Base-by-base conservation (phyloP, 306 rosid species). In the Pachyrhizus erosus region DNA sequence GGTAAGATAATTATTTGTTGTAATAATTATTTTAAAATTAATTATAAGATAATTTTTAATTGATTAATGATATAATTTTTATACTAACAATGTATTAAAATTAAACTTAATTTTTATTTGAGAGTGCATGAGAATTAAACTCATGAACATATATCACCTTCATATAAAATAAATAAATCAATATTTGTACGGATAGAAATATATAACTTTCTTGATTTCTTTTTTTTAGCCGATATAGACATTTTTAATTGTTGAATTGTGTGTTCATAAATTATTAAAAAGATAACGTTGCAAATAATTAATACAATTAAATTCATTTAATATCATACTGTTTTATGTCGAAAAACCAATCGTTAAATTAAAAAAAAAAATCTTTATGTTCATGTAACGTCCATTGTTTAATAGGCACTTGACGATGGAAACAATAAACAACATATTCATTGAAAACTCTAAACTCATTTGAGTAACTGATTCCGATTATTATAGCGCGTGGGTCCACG, bases 351-450 rank as follows among this genome's bases (percentile, higher is more conserved):
- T 10, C 68, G 51, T 39, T 68, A 40, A 37, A 67, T 39, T 39
- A 20, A 11, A 67, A 68, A 39, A 68, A 39, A 7, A 39, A 39
- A 68, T 39, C 29, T 10, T 0, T 0, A 20, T 40, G 27, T 20
- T 68, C n/a, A 68, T 2, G 54, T 20, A 20, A 20, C 52, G 51
- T 67, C 31, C 10, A 20, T 40, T 18, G 1, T 39, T 67, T 4
- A 67, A 67, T 5, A 67, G 20, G 20, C 74, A 40, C 52, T 42
- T 12, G 74, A 5, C 51, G 8, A 69, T 40, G 54, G 74, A 69
- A 69, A 69, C 54, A 40, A 37, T 4, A 69, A 42, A 69, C 74
- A 42, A 69, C 74, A 40, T 10, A 37, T 67, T 67, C 45, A 67
- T 68, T 55, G 2, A 1, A 67, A 67, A 67, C 73, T 34, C 37